Evolutionary conservation across 768 basidiomycete species (phyloP).

Genomic region (Rhodotorula kratochvilovae): DNA sequence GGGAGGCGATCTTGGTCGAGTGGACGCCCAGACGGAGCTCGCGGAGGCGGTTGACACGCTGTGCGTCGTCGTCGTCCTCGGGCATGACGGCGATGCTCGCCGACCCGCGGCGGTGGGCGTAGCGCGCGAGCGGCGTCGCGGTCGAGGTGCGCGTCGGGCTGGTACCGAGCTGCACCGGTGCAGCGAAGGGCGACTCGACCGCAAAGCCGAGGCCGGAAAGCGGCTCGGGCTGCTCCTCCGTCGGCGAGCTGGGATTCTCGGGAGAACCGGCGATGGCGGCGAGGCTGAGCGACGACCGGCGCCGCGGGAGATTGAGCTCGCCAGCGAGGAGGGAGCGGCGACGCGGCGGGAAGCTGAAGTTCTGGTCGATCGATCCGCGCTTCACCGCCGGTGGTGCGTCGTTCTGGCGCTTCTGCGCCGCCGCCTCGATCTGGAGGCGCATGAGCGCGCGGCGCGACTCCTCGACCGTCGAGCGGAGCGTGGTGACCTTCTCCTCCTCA

Average conservation of each 20-base stretch:
- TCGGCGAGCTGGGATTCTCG: not conserved
- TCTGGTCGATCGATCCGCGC: constrained; percentile 8
- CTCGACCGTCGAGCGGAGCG: constrained; percentile 34
- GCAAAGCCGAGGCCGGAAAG: constrained; percentile 29
- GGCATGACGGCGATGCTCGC: constrained; percentile 14
- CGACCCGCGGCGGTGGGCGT: constrained; percentile 33
- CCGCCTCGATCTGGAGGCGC: constrained; percentile 36
- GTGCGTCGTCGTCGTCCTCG: constrained; percentile 21
- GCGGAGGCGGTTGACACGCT: constrained; percentile 25
- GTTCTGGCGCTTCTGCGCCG: not conserved
- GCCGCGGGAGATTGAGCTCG: not conserved
- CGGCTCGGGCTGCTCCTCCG: not conserved
- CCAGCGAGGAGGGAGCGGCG: constrained; percentile 17
- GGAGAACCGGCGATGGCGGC: constrained; percentile 24
- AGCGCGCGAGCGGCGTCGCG: constrained; percentile 4
- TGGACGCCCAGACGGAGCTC: constrained; percentile 31
- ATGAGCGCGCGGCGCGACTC: constrained; percentile 39
- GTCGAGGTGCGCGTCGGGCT: not conserved
- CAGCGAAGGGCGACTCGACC: constrained; percentile 1
- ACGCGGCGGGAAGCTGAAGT: constrained; percentile 24
- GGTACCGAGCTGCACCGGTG: not conserved
- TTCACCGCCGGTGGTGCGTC: not conserved
- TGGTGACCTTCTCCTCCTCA: constrained; percentile 39
- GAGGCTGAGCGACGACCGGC: constrained; percentile 32
- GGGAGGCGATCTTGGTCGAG: constrained; percentile 24